These are phyloP conservation scores for Phytophthora pseudosyringae DNA, from an alignment of 352 stramenopile species.

Conservation along the genomic window DNA sequence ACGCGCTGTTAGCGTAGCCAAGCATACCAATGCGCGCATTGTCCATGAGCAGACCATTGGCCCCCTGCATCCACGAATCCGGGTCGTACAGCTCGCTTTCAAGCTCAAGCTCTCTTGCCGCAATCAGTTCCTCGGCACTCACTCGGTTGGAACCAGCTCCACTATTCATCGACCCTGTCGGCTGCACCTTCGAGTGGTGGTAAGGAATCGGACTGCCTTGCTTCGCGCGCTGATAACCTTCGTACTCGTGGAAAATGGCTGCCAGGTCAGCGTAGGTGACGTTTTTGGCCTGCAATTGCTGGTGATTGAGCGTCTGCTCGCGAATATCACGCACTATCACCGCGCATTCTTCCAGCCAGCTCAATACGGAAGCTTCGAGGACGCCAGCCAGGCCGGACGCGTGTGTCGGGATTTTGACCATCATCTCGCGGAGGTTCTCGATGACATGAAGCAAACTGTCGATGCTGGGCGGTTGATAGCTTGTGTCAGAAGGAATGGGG, in stretches of 20 bases:
- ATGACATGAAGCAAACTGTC: conserved; percentile 80
- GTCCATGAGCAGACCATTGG: conserved; percentile 70
- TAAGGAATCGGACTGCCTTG: conserved; percentile 60
- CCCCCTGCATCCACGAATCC: conserved; percentile 54
- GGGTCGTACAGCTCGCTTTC: conserved; percentile 69
- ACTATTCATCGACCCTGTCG: conserved; percentile 2
- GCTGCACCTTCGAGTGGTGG: conserved; percentile 53
- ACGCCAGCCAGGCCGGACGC: conserved; percentile 64
- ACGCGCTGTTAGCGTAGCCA: conserved; percentile 79
- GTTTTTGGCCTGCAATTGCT: conserved; percentile 55
- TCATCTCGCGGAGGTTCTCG: conserved; percentile 72
- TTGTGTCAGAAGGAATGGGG: conserved; percentile 72
- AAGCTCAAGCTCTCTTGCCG: conserved; percentile 65
- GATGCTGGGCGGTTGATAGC: conserved; percentile 77
- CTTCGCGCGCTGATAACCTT: conserved; percentile 68
- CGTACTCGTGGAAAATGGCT: conserved; percentile 69
- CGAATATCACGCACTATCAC: conserved; percentile 79
- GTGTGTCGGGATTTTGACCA: conserved; percentile 72
- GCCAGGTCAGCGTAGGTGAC: conserved; percentile 66
- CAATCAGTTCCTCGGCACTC: conserved; percentile 49
- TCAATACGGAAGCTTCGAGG: conserved; percentile 66
- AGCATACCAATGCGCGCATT: conserved; percentile 81
- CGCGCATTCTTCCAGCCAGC: conserved; percentile 76
- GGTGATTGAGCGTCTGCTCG: conserved; percentile 77
- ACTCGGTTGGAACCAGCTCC: conserved; percentile 6